A percentile compares a stretch with the other conserved stretches of the same genome.
Conservation (phyloP, 177 flowering plant species). For the Vitis hybrid region DNA sequence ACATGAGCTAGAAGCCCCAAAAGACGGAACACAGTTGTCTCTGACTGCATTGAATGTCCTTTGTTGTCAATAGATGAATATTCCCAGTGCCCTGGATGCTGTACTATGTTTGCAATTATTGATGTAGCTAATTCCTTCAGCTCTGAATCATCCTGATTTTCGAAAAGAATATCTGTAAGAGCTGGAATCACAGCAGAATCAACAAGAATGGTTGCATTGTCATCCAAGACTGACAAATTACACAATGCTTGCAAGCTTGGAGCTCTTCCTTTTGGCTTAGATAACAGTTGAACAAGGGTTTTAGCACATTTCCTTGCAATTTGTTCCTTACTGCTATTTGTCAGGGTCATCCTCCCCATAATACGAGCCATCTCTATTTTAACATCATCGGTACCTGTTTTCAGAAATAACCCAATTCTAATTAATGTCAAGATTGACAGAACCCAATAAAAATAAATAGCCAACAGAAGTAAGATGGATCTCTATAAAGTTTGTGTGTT, state of each 20-base stretch:
- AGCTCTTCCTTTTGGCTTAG: constrained; percentile 36
- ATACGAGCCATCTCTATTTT: constrained; percentile 55
- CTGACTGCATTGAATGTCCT: constrained; percentile 52
- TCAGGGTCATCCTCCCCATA: constrained; percentile 51
- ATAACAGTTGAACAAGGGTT: constrained; percentile 44
- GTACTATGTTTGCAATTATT: constrained; percentile 47
- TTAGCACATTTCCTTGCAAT: constrained; percentile 51
- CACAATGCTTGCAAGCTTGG: constrained; percentile 50
- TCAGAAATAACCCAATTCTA: background rate
- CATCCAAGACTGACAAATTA: constrained; percentile 51
- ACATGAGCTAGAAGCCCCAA: constrained; percentile 32
- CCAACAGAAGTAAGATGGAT: background rate
- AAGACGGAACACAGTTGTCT: constrained; percentile 32
- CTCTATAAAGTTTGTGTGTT: background rate
- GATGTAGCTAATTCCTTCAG: constrained; percentile 45
- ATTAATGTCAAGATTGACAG: background rate
- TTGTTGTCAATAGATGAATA: constrained; percentile 41
- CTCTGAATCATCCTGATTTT: constrained; percentile 22
- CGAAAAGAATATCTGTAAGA: constrained; percentile 39
- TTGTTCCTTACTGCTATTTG: constrained; percentile 50
- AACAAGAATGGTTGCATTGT: constrained; percentile 58
- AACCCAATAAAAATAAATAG: background rate
- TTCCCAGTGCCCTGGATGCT: constrained; percentile 65
- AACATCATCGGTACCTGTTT: constrained; percentile 46
- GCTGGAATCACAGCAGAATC: constrained; percentile 48